Evolutionary conservation across 1,284 basidiomycete species (phyloP), one percentile per base, ranked within the genome.

Genomic region (Volvariella volvacea): DNA sequence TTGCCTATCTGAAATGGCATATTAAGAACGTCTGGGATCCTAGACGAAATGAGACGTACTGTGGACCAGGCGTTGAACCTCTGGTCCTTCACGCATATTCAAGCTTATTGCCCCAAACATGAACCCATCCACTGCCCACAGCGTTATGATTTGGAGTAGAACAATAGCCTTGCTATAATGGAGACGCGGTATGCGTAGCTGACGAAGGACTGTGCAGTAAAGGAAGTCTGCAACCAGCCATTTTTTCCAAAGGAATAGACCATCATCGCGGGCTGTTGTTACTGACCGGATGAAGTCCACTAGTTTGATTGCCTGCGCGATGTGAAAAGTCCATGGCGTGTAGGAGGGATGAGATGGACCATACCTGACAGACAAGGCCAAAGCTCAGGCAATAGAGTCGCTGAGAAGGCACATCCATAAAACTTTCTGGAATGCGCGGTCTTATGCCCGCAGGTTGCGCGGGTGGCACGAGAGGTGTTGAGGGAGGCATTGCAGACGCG

Each of bases 171-270:
- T 80, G 49, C 71, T 73, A 54, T 88, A 88, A 46, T 75, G 76
- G 41, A 92, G 71, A 33, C 87, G 72, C 9, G 90, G 89, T 68
- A 92, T 88, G 48, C 84, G 80, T 16, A 92, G 70, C 51, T 72
- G 71, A 1, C 78, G 71, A 17, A 92, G 75, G 19, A 73, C 51
- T 1, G 71, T 54, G 55, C 84, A 76, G 55, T 78, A 85, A 16
- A 72, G 57, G 45, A 80, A 66, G 64, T 92, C 88, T 50, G 81
- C 65, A 20, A 79, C 53, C 20, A 87, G 63, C 88, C 88, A 91
- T 65, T 88, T 89, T 52, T 63, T 67, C 60, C 73, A 72, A 52
- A 67, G 61, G 28, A 56, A 56, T 43, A 64, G 60, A 50, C 62
- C 57, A 46, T 66, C 66, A 43, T 68, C 67, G 21, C 66, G 62